Percentiles rank a stretch among this genome's conserved stretches.
Conservation (phyloP, 352 stramenopile species). For the Aphanomyces cochlioides region DNA sequence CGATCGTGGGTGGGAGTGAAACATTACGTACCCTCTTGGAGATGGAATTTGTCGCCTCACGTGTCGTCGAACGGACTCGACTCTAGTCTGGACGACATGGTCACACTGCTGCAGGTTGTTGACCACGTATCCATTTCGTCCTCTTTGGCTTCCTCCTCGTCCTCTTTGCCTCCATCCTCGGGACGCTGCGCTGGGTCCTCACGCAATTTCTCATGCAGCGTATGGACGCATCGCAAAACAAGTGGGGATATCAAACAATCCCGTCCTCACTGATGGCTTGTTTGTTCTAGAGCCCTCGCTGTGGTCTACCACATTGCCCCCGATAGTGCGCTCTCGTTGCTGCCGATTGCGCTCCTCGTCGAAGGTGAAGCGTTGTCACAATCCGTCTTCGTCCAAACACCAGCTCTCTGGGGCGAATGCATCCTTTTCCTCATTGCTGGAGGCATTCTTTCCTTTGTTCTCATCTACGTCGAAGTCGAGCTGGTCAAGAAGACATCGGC, state of each 20-base stretch:
- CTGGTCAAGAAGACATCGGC: conserved; percentile 80
- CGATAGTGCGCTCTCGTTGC: conserved; percentile 56
- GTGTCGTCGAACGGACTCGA: too few relatives aligned
- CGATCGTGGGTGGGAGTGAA: too few relatives aligned
- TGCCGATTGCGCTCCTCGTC: conserved; percentile 60
- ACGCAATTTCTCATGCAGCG: conserved; percentile 75
- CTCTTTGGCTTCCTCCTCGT: conserved; percentile 67
- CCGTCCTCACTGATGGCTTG: not conserved
- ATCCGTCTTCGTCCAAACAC: conserved; percentile 60
- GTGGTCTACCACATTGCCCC: conserved; percentile 85
- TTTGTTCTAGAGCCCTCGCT: conserved; percentile 44
- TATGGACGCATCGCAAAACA: conserved; percentile 50
- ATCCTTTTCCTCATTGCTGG: conserved; percentile 64
- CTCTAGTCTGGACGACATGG: too few relatives aligned
- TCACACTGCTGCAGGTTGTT: too few relatives aligned
- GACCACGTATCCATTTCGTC: conserved; percentile 53
- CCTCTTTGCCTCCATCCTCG: conserved; percentile 60
- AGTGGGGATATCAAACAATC: conserved; percentile 4
- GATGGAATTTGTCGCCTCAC: too few relatives aligned
- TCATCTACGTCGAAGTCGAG: conserved; percentile 81
- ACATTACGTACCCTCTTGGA: too few relatives aligned
- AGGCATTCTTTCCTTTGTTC: conserved; percentile 61
- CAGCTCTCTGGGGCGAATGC: conserved; percentile 46
- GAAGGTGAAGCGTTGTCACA: conserved; percentile 46
- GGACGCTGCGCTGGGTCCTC: conserved; percentile 73